Base-by-base conservation (phyloP, 495 filamentous ascomycete species). In the Chlorociboria aeruginascens region DNA sequence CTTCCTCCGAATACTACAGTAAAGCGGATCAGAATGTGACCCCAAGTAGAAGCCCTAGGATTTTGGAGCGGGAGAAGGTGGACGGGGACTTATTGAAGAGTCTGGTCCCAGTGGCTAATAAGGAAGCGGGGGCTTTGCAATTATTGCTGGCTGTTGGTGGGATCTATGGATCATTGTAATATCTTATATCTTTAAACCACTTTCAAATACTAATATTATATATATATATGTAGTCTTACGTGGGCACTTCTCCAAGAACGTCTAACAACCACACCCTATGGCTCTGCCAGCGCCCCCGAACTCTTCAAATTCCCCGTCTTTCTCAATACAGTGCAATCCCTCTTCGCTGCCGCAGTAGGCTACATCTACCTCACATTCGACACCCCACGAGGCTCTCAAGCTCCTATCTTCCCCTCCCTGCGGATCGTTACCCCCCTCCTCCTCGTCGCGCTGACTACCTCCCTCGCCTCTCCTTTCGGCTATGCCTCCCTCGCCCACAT, bases 211-310 rank as follows among this genome's bases (percentile, higher is more conserved):
- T 31, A 14, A 53, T n/a, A 10, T 9, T 35, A 8, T 43, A 31
- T 44, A 13, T n/a, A 12, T 35, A 8, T 43, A 31, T 44, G n/a
- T 46, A 96, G 92, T 64, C 72, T 98, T 2, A 85, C 88, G 40
- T 98, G 92, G 92, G 92, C 85, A 37, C 77, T 95, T 54, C 81
- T 98, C 45, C 92, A 98, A 74, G 92, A 98, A 63, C 86, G 90
- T 46, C 90, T 98, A 58, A 97, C 90, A 8, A 97, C 93, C 3
- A 95, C 88, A n/a, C 71, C 77, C 28, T 95, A 97, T 66, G 84
- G 82, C 58, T 63, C 72, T 8, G 58, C 66, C 10, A 60, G 62
- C 32, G 57, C 70, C 6, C 73, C 76, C 32, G 78, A 87, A 53
- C 76, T 83, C 51, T 98, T 95, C 74, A 87, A 83, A 44, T 94